Conservation (phyloP, 2,329 filamentous ascomycete species). For the Plenodomus lindquistii region DNA sequence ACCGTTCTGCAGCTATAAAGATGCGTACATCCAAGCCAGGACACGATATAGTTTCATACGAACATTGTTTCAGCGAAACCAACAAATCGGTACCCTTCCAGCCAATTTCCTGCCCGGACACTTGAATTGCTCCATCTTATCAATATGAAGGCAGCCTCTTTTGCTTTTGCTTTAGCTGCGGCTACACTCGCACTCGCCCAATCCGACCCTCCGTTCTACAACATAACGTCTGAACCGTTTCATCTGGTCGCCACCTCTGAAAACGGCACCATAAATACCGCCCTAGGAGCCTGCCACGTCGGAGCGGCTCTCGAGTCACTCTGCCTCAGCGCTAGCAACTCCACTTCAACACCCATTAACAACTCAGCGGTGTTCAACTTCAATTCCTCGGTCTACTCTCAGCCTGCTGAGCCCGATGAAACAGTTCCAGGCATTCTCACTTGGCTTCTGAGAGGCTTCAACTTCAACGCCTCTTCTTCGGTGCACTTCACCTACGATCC, state of each 20-base stretch:
- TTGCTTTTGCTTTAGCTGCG: slow-evolving; percentile 28
- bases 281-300: slow-evolving; percentile 51
- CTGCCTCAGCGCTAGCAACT: slow-evolving; percentile 39
- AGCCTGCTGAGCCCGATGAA: slow-evolving; percentile 16
- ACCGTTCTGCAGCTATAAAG: slow-evolving; percentile 6
- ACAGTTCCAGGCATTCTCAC: slow-evolving; percentile 44
- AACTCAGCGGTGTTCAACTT: slow-evolving; percentile 31
- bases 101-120: not conserved
- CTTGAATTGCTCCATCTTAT: not conserved
- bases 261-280: slow-evolving; percentile 45
- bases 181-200: slow-evolving; percentile 35
- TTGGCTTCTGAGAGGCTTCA: slow-evolving; percentile 46
- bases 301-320: slow-evolving; percentile 55
- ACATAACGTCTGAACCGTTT: slow-evolving; percentile 51
- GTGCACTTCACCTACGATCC: slow-evolving; percentile 44
- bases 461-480: slow-evolving; percentile 35
- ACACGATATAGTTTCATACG: not conserved
- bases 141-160: slow-evolving; percentile 25
- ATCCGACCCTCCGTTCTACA: slow-evolving; percentile 20
- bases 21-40: not conserved
- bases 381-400: slow-evolving; percentile 36
- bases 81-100: slow-evolving; percentile 2
- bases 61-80: no score
- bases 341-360: slow-evolving; percentile 22
- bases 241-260: slow-evolving; percentile 46